Conservation (phyloP, 164 flowering plant species). For the Pachysandra terminalis region DNA sequence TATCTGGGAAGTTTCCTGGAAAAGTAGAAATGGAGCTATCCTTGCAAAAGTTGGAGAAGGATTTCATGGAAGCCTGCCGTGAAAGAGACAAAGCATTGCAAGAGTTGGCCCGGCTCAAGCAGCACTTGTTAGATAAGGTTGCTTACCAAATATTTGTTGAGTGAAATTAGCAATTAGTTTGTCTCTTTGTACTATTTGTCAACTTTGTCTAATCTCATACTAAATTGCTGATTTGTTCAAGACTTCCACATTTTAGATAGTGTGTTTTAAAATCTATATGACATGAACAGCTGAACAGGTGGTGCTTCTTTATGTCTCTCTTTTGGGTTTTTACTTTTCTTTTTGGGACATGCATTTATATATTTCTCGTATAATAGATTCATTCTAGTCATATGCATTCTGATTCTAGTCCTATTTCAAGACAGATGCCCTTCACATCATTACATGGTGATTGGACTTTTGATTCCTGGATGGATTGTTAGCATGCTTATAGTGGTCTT, state of each 20-base stretch:
- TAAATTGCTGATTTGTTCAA: background rate
- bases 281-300: background rate
- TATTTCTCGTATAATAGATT: too few species aligned
- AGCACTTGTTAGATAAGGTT: conserved; percentile 95
- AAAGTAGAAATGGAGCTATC: conserved; percentile 56
- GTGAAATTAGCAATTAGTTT: background rate
- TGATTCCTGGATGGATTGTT: background rate
- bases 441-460: background rate
- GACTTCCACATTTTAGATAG: background rate
- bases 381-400: background rate
- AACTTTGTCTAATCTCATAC: too few species aligned
- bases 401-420: background rate
- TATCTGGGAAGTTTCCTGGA: conserved; percentile 35
- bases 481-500: too few species aligned
- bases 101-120: conserved; percentile 81
- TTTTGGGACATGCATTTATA: background rate
- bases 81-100: conserved; percentile 86
- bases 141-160: background rate
- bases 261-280: background rate
- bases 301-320: background rate
- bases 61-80: conserved; percentile 53
- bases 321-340: background rate
- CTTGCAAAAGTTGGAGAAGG: conserved; percentile 49
- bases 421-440: background rate
- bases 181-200: background rate